Conservation (phyloP, 805 yeast species). For the Kluyveromyces dobzhanskii region DNA sequence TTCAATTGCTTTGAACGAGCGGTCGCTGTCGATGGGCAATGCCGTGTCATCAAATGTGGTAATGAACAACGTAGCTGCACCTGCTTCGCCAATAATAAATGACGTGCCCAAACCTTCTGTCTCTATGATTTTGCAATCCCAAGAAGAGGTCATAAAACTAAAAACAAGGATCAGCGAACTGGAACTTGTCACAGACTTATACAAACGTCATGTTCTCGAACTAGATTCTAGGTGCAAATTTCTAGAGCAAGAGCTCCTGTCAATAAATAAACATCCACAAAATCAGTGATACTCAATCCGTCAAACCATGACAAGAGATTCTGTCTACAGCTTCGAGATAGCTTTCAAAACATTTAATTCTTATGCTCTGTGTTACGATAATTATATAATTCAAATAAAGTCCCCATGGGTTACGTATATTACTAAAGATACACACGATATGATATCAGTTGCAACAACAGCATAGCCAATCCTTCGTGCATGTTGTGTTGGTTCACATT, state of each 20-base stretch:
- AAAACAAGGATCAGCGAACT: constrained; percentile 78
- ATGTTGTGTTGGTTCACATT: no score
- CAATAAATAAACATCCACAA: neutral
- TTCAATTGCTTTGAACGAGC: no score
- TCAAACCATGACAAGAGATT: no score
- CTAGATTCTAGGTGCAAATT: constrained; percentile 42
- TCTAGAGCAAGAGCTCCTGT: constrained; percentile 14
- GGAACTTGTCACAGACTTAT: constrained; percentile 83
- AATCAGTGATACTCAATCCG: neutral
- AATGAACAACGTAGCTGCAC: neutral
- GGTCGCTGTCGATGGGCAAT: no score
- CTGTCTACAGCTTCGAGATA: no score
- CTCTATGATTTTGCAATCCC: constrained; percentile 15
- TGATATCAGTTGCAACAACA: no score
- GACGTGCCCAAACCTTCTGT: constrained; percentile 7
- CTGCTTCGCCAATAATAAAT: neutral
- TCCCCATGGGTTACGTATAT: no score
- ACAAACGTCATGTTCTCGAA: constrained; percentile 74
- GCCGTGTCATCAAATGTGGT: neutral
- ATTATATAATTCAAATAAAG: no score
- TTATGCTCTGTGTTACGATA: no score
- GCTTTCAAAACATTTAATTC: no score
- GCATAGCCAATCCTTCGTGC: no score
- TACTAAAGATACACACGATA: no score
- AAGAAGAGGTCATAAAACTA: constrained; percentile 36